phyloP scores from a whole-genome alignment of 306 rosid species.

The Quercus parvula region DNA sequence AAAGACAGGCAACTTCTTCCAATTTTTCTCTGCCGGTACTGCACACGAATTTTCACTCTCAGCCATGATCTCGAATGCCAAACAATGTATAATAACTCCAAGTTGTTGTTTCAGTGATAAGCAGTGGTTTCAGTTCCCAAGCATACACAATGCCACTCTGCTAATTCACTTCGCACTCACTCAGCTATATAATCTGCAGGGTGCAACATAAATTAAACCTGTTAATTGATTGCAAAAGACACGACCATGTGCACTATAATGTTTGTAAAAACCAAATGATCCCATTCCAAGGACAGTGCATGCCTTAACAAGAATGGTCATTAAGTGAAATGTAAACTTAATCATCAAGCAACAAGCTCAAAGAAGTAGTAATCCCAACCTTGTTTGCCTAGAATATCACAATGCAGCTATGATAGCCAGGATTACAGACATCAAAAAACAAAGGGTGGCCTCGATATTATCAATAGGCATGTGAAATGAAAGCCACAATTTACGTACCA shows the following conservation, averaged over 20 bases:
- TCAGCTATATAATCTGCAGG: slow-evolving; percentile 24
- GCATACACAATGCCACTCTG: not conserved
- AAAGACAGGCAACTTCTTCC: slow-evolving; percentile 60
- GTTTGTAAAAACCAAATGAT: too few species aligned
- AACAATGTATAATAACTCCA: not conserved
- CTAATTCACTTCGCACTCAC: not conserved
- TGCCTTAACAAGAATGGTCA: not conserved
- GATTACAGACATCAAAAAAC: not conserved
- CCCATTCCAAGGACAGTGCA: slow-evolving; percentile 2
- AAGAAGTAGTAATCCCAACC: not conserved
- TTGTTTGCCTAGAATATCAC: not conserved
- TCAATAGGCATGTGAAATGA: not conserved
- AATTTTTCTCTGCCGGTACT: slow-evolving; percentile 23
- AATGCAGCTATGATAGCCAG: not conserved
- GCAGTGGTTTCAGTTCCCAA: not conserved
- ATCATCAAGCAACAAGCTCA: not conserved
- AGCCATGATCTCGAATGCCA: slow-evolving; percentile 35
- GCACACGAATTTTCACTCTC: slow-evolving; percentile 27
- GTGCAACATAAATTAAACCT: not conserved
- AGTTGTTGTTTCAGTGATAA: not conserved
- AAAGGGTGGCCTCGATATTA: not conserved
- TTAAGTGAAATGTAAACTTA: not conserved
- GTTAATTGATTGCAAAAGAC: not conserved
- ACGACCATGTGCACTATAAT: too few species aligned
- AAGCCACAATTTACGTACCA: not conserved